Evolutionary conservation across 306 rosid species (phyloP), one percentile per base, ranked within the genome.

Genomic region (Sophora flavescens): DNA sequence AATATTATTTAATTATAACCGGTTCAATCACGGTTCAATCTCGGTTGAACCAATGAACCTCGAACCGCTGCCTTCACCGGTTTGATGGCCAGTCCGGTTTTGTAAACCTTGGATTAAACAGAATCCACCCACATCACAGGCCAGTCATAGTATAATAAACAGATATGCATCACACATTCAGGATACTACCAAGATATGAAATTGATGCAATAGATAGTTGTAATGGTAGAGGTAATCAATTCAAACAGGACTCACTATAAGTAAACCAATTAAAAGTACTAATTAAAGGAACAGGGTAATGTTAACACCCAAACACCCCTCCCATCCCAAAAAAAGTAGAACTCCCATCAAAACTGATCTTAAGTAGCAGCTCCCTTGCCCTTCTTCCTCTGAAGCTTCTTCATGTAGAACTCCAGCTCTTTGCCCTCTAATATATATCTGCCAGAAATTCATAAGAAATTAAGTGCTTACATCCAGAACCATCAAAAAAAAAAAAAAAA

Each of bases 381-480:
- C 79, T 89, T 89, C 86, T 89, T 89, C 89, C 39, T 89, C 72
- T 89, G 93, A 64, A 89, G 32, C 84, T 89, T 89, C 91, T 89
- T 89, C 89, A 85, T 74, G 75, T 89, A 89, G 84, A 89, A 89
- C 68, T 89, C 93, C 8, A 89, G 93, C 50, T 89, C 93, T 82
- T 89, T 89, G 3, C 91, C 93, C 82, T 89, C 91, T 78, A 89
- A 85, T 71, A 89, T 82, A 76, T 89, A 89, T 57, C 93, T 89
- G 87, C n/a, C 2, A 42, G 5, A 63, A 47, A 45, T 53, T 52
- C n/a, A 63, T 8, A 41, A 75, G 30, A 11, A 66, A 68, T 18
- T 45, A 45, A 68, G 70, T 18, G 14, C 18, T 18, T 12, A 11
- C 28, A 67, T 28, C 17, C 13, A 14, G 54, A 60, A 44, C 11